phyloP scores from a whole-genome alignment of 768 basidiomycete genomes.

The Saitozyma sp. region DNA sequence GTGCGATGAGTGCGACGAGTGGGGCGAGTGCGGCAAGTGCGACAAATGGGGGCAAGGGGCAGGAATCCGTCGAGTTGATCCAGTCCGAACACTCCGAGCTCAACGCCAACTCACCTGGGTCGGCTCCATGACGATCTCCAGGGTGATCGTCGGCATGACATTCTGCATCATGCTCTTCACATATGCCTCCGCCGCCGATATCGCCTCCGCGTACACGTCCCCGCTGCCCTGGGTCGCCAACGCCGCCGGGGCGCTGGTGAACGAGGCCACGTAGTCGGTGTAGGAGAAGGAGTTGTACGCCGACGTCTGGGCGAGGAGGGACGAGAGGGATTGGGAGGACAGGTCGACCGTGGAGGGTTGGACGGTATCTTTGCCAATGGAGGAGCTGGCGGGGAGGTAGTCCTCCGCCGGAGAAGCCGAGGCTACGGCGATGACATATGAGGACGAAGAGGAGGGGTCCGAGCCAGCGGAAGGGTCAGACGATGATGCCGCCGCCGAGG shows the following conservation, averaged over 20 bases:
- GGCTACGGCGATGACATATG: background rate
- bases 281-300: slow-evolving; percentile 41
- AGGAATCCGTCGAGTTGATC: background rate
- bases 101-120: slow-evolving; percentile 40
- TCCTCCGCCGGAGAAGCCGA: background rate
- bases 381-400: background rate
- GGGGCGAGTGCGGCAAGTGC: background rate
- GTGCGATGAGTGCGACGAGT: no score
- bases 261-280: slow-evolving; percentile 26
- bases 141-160: slow-evolving; percentile 47
- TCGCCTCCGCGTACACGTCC: slow-evolving; percentile 14
- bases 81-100: background rate
- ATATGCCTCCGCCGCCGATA: slow-evolving; percentile 33
- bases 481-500: slow-evolving; percentile 21
- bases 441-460: background rate
- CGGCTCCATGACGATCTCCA: slow-evolving; percentile 46
- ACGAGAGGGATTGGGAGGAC: slow-evolving; percentile 24
- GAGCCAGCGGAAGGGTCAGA: background rate
- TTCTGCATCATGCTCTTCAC: slow-evolving; percentile 39
- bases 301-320: slow-evolving; percentile 31
- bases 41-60: background rate
- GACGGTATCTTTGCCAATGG: background rate
- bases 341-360: slow-evolving; percentile 16
- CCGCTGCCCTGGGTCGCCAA: slow-evolving; percentile 17
- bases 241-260: slow-evolving; percentile 11